A percentile compares a stretch with the other conserved stretches of the same genome.
Conservation (phyloP, 2,329 filamentous ascomycete genomes). For the Lizonia empirigonia region DNA sequence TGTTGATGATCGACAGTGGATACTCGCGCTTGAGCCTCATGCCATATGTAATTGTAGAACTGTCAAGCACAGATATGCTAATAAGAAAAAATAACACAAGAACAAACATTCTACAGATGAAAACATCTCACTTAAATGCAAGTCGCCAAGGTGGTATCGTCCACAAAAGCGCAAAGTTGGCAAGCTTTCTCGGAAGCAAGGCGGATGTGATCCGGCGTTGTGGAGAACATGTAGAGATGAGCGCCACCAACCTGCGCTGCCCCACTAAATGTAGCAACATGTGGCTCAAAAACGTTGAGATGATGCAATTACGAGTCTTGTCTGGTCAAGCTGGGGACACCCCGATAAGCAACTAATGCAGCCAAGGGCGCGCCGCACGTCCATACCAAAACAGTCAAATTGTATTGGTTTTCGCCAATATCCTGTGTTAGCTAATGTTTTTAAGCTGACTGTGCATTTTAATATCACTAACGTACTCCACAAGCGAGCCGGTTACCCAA, state of each 20-base stretch:
- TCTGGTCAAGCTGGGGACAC: no score
- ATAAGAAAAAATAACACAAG: not conserved
- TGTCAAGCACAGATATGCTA: not conserved
- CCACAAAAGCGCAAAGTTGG: no score
- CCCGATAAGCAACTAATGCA: no score
- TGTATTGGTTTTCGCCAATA: no score
- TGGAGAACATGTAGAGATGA: conserved; percentile 12
- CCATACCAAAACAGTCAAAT: no score
- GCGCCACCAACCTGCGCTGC: not conserved
- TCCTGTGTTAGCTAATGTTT: no score
- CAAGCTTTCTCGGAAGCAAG: conserved; percentile 5
- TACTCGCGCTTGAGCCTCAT: conserved; percentile 1
- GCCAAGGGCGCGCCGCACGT: no score
- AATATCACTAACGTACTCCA: no score
- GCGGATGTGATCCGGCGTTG: conserved; percentile 3
- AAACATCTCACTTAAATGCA: no score
- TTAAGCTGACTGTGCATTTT: no score
- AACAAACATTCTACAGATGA: not conserved
- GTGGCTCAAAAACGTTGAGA: conserved; percentile 23
- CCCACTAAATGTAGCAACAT: conserved; percentile 13
- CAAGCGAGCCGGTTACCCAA: no score
- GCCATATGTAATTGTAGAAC: conserved; percentile 6
- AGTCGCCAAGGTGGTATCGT: no score
- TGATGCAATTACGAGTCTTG: conserved; percentile 16
- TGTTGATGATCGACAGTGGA: conserved; percentile 1